Evolutionary conservation across 225 moss, liverwort and hornwort species (phyloP), one percentile per base, ranked within the genome.

Genomic region (Asterella californica): DNA sequence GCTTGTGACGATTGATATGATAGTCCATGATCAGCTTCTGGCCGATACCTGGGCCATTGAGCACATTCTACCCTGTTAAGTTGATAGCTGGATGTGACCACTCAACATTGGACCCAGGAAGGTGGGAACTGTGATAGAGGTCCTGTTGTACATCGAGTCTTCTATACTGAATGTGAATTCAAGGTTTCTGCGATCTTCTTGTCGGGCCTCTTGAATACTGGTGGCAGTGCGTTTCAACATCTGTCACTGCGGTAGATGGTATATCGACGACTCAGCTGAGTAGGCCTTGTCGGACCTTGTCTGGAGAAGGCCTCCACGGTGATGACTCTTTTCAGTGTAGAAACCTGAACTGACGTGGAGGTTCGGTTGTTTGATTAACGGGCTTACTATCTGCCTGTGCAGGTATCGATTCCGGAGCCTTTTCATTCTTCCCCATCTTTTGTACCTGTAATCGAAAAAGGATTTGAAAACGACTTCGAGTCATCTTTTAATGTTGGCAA

Each of bases 391-490:
- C 24, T 38, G 10, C 30, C 15, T 45, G 76, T 80, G 88, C 94
- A 99, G 97, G 88, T 85, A 75, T 84, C 91, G 75, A 95, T 95
- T 81, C 91, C 97, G 53, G 97, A 99, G 83, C 95, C 95, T 15
- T 99, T 99, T 84, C 91, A 93, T 76, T 91, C 94, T 71, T 92
- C 94, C 67, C 92, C 97, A 25, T 91, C 94, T 76, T 93, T 91
- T 86, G 88, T 91, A 81, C 92, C 95, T 83, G 90, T 90, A 79
- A 88, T 90, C 82, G 95, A 93, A 83, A 94, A 92, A 85, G 90
- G 89, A 37, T 95, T 99, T 89, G 97, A 89, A 70, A 83, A 82
- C 63, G 91, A 95, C 75, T 92, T 89, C 70, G 97, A 99, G 77
- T 66, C 81, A 48, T 76, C 89, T 76, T 91, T 94, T 80, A 89